Base-by-base conservation (phyloP, 306 rosid genomes). In the Calophaca sinica region DNA sequence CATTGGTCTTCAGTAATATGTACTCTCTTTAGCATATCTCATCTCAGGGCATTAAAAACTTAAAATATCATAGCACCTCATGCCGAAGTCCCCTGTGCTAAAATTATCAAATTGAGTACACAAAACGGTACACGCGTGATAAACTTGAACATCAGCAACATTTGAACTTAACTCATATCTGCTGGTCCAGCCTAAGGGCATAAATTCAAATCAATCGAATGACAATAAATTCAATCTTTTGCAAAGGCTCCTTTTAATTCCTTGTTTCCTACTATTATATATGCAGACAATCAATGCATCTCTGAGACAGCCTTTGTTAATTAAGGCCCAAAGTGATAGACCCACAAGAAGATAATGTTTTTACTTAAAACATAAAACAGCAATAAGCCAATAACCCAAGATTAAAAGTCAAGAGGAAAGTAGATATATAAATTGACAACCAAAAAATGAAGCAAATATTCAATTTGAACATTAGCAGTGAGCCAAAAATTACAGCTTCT, bases 101-200 rank as follows among this genome's bases (percentile, higher is more conserved):
- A n/a, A 66, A 61, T 61, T 39, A 9, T 74, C 14, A 31, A n/a
- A 68, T 59, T 77, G 31, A 52, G 8, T 9, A 7, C 26, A 58
- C 68, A 44, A 32, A 61, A 32, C 4, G 1, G 12, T 33, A 9
- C 36, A 45, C 51, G 35, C 2, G 3, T 9, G 15, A 63, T 44
- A 54, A 59, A 28, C 41, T 51, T 60, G 28, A 6, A 32, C 57
- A 36, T 32, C 58, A 42, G 26, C 67, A 44, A 62, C 62, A 80
- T 41, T n/a, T 5, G 38, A 68, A 41, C 44, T 28, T 7, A 57
- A 57, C 66, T 33, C 26, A 76, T 45, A 62, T 28, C 33, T 2
- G 0, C 13, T 41, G 14, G 32, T 14, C 3, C 35, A 46, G 38
- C 48, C 20, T 8, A 4, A 26, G 50, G 10, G 9, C 54, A 39